Evolutionary conservation across 208 protist genomes (phyloP).

Genomic region (Trypanosoma boissoni): DNA sequence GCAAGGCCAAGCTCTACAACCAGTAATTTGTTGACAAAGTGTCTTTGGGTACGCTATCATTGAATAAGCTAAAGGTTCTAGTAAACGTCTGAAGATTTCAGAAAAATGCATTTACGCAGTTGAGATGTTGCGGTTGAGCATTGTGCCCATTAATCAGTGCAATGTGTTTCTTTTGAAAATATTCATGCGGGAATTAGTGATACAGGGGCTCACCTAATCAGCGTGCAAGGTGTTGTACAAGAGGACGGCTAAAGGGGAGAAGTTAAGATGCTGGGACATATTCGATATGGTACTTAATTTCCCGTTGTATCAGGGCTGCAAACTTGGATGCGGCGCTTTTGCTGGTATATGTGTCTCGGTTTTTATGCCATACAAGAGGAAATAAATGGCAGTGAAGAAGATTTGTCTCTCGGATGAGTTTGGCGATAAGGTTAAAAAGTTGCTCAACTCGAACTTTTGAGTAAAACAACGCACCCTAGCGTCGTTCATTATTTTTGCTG

Average conservation of each 20-base stretch:
- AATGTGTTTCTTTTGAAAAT: slow-evolving; percentile 52
- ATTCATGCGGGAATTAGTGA: slow-evolving; percentile 32
- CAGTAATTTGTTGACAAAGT: slow-evolving; percentile 44
- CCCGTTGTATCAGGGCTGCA: slow-evolving; percentile 54
- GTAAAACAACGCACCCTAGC: slow-evolving; percentile 65
- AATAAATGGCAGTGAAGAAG: slow-evolving; percentile 84
- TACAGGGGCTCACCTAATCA: slow-evolving; percentile 37
- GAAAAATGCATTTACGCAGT: slow-evolving; percentile 62
- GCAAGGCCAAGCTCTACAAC: slow-evolving; percentile 46
- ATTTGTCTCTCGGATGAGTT: slow-evolving; percentile 59
- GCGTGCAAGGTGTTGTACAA: slow-evolving; percentile 35
- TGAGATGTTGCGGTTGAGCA: slow-evolving; percentile 41
- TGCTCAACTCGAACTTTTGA: slow-evolving; percentile 76
- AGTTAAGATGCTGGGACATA: slow-evolving; percentile 42
- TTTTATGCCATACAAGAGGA: slow-evolving; percentile 60
- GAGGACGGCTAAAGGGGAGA: slow-evolving; percentile 48
- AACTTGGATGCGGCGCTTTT: slow-evolving; percentile 64
- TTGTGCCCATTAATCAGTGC: slow-evolving; percentile 29
- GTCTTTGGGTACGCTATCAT: slow-evolving; percentile 68
- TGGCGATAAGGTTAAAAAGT: slow-evolving; percentile 52
- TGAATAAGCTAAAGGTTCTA: slow-evolving; percentile 38
- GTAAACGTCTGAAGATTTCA: no score
- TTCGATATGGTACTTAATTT: slow-evolving; percentile 61
- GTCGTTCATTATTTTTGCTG: slow-evolving; percentile 86
- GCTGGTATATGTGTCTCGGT: slow-evolving; percentile 73